Evolutionary conservation across 2,329 filamentous ascomycete species (phyloP).

Genomic region (Pseudocercospora fijiensis): DNA sequence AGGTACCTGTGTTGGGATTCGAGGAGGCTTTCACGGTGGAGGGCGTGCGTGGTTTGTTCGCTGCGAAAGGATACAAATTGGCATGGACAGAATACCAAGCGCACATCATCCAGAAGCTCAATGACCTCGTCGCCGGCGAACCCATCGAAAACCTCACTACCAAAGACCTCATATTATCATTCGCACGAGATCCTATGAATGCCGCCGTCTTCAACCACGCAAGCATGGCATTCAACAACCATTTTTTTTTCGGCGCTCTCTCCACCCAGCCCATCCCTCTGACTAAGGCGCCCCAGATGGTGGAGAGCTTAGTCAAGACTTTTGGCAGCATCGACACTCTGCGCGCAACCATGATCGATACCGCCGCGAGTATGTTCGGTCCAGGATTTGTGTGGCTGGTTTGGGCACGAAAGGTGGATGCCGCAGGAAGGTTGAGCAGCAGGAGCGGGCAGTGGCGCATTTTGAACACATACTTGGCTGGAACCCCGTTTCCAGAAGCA

Average conservation of each 20-base stretch:
- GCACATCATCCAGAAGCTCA: slow-evolving; percentile 72
- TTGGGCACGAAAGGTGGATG: slow-evolving; percentile 34
- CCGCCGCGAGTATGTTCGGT: slow-evolving; percentile 88
- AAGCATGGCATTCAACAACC: slow-evolving; percentile 92
- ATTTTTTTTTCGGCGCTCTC: slow-evolving; percentile 69
- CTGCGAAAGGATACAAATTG: slow-evolving; percentile 65
- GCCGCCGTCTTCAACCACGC: slow-evolving; percentile 92
- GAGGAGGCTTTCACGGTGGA: slow-evolving; percentile 47
- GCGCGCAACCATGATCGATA: slow-evolving; percentile 73
- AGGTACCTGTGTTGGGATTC: slow-evolving; percentile 51
- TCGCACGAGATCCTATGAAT: slow-evolving; percentile 72
- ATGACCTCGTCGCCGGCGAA: slow-evolving; percentile 69
- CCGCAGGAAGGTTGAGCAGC: slow-evolving; percentile 33
- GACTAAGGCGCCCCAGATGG: slow-evolving; percentile 59
- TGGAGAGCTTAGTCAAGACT: slow-evolving; percentile 60
- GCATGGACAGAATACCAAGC: slow-evolving; percentile 83
- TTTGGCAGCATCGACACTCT: slow-evolving; percentile 86
- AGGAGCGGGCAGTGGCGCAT: slow-evolving; percentile 60
- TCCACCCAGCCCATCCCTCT: slow-evolving; percentile 34
- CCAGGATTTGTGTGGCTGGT: slow-evolving; percentile 97
- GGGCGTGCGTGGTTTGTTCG: slow-evolving; percentile 70
- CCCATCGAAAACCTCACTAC: slow-evolving; percentile 60
- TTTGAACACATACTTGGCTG: slow-evolving; percentile 86
- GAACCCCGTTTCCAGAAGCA: slow-evolving; percentile 80
- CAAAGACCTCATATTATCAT: slow-evolving; percentile 69